Percentiles rank a stretch among this genome's conserved stretches.
These are phyloP conservation scores for Sporothrix pseudoabietina DNA, from an alignment of 2,329 filamentous ascomycete species.

Conservation along the genomic window DNA sequence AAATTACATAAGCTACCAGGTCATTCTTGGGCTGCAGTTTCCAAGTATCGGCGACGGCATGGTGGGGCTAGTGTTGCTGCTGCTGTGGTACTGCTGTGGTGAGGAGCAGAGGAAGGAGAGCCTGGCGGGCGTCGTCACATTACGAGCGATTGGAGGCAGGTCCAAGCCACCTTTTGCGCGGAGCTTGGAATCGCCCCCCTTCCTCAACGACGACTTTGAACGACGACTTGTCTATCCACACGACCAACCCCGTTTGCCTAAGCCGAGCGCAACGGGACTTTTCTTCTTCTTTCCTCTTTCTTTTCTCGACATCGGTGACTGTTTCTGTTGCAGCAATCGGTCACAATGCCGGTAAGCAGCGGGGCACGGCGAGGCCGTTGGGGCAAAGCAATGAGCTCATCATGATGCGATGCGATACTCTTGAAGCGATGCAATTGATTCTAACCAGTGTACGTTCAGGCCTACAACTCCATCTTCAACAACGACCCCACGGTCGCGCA, in stretches of 20 bases:
- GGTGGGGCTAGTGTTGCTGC: constrained; percentile 16
- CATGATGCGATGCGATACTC: not conserved
- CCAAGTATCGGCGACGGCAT: constrained; percentile 9
- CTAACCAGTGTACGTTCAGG: constrained; percentile 53
- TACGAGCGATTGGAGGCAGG: constrained; percentile 18
- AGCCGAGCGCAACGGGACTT: not conserved
- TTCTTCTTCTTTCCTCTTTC: not conserved
- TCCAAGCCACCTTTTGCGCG: constrained; percentile 17
- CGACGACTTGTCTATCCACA: not conserved
- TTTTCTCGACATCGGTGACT: constrained; percentile 4
- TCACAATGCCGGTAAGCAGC: constrained; percentile 26
- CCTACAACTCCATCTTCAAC: constrained; percentile 98
- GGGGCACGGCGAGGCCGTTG: not conserved
- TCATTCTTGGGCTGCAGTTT: not conserved
- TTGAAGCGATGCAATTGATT: not conserved
- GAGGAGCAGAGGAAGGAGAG: not conserved
- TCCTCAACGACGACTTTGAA: constrained; percentile 4
- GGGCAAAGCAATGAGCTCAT: not conserved
- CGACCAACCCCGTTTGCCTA: constrained; percentile 7
- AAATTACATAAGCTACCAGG: constrained; percentile 8
- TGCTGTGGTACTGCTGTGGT: too few species aligned
- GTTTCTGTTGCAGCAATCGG: not conserved
- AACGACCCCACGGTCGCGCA: constrained; percentile 64
- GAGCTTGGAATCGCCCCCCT: constrained; percentile 21
- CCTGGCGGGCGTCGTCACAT: constrained; percentile 13